Evolutionary conservation across 2,329 filamentous ascomycete species (phyloP), one percentile per base, ranked within the genome.

Genomic region (Botrytis cinerea): DNA sequence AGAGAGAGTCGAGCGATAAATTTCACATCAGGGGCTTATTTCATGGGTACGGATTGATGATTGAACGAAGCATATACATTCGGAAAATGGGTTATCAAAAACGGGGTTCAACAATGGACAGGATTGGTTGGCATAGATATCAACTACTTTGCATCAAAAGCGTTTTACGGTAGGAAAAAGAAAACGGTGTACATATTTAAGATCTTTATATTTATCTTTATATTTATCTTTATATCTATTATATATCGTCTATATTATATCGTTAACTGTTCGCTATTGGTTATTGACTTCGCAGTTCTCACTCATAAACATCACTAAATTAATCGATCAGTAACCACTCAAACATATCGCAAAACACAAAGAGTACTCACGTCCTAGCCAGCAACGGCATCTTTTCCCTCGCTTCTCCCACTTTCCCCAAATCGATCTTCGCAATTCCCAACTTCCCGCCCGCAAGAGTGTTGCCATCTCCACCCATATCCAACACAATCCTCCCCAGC

Each of bases 401-500:
- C 10, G 88, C 83, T 78, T 85, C 88, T 73, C 85, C 82, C 71
- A 89, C 78, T 46, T 84, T 81, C 38, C 84, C 83, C 14, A 88
- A 77, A 81, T 90, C 87, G 73, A 90, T 84, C 76, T 90, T 86
- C 3, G 86, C 85, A 51, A 83, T 80, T 5, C 83, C 83, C 46
- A 71, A 28, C 75, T 87, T 83, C 68, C 85, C 82, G 10, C 85
- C 83, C 16, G n/a, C 51, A 57, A 18, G 51, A 18, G 51, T 8
- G 51, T 6, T 18, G 71, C 85, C 51, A 9, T 89, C 90, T 59
- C 35, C 35, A 35, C 86, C 86, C 80, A 91, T 85, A 79, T 91
- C 86, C 5, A 91, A 87, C 59, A 93, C 80, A 1, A 98, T 87
- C 73, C 88, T 87, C 0, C 95, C 95, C 94, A 94, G 97, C 0